Evolutionary conservation across 73 alveolate genomes (phyloP).

Genomic region (Symbiodinium natans): DNA sequence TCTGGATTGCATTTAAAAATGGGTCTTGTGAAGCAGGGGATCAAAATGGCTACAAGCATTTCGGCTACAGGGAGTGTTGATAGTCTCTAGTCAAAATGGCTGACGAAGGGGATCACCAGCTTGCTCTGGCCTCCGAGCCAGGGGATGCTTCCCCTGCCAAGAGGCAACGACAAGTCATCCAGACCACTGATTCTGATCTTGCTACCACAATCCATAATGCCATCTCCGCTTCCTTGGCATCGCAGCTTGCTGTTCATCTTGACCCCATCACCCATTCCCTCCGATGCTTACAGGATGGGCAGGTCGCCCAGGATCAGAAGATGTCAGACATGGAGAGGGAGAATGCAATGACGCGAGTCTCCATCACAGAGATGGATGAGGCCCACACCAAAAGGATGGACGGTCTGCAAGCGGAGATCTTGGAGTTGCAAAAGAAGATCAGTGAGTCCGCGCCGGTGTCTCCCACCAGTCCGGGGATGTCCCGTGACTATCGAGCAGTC

Average conservation of each 20-base stretch:
- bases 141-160: background rate
- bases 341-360: background rate
- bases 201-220: background rate
- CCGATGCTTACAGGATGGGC: background rate
- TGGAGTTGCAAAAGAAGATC: background rate
- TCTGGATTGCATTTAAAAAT: too few relatives aligned
- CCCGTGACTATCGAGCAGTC: background rate
- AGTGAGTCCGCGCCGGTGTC: background rate
- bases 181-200: background rate
- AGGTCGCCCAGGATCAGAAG: background rate
- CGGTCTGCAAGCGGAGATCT: conserved; percentile 18
- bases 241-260: background rate
- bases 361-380: background rate
- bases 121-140: background rate
- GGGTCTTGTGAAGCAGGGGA: too few relatives aligned
- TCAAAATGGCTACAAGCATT: too few relatives aligned
- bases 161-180: background rate
- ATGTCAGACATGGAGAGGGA: background rate
- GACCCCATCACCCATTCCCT: background rate
- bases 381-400: background rate
- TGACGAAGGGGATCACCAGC: background rate
- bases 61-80: too few relatives aligned
- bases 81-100: too few relatives aligned
- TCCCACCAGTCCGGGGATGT: background rate
- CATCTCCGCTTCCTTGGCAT: background rate